These are phyloP conservation scores for Gardenia jasminoides DNA, from an alignment of 257 asterid genomes.

Conservation along the genomic window DNA sequence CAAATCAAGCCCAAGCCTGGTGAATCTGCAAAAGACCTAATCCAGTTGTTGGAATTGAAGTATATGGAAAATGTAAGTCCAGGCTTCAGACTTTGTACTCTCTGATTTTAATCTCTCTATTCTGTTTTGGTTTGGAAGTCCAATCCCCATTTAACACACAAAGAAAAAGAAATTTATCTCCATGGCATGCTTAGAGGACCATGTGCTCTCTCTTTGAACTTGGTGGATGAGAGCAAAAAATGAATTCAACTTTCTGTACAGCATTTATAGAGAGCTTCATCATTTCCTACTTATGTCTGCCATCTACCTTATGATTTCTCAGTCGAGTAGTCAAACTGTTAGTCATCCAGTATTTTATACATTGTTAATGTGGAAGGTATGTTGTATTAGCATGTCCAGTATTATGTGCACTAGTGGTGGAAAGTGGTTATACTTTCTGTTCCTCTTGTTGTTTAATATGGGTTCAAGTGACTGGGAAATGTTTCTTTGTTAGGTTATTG, in stretches of 20 bases:
- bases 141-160: neutral
- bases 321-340: too few species aligned
- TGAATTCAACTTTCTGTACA: neutral
- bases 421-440: neutral
- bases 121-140: neutral
- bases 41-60: constrained; percentile 59
- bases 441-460: neutral
- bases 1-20: constrained; percentile 85
- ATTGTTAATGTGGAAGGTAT: neutral
- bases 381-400: neutral
- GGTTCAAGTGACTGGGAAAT: constrained; percentile 1
- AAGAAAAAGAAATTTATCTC: neutral
- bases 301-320: neutral
- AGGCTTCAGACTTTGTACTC: neutral
- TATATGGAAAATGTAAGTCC: constrained; percentile 81
- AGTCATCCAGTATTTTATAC: neutral
- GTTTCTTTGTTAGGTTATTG: constrained; percentile 43
- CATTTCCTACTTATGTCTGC: neutral
- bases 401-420: neutral
- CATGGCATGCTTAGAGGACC: neutral
- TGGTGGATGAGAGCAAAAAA: neutral
- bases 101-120: neutral
- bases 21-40: constrained; percentile 77
- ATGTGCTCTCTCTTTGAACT: neutral
- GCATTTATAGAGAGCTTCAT: too few species aligned